phyloP scores from a whole-genome alignment of 352 stramenopile species.

The Pythium vanterpoolii region DNA sequence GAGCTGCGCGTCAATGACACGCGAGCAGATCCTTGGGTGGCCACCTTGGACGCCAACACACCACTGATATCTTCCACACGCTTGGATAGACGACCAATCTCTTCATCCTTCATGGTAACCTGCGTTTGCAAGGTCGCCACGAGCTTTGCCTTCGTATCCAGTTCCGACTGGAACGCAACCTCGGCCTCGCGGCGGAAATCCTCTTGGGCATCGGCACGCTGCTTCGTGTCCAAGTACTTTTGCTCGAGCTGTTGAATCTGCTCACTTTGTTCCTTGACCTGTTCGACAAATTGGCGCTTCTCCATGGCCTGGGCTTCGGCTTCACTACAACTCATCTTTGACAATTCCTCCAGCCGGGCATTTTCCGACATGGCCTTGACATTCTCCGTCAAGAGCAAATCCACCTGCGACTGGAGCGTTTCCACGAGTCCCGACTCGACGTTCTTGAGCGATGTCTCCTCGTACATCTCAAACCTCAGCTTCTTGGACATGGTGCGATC shows the following conservation, averaged over 20 bases:
- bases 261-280: conserved; percentile 26
- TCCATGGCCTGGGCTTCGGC: conserved; percentile 25
- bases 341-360: conserved; percentile 31
- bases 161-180: conserved; percentile 35
- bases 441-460: conserved; percentile 19
- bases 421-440: conserved; percentile 28
- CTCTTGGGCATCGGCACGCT: conserved; percentile 41
- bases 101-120: conserved; percentile 41
- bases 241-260: conserved; percentile 31
- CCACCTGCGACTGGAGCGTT: conserved; percentile 53
- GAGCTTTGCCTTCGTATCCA: conserved; percentile 32
- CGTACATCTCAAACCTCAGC: conserved; percentile 24
- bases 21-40: conserved; percentile 9
- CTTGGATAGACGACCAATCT: conserved; percentile 41
- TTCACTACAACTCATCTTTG: conserved; percentile 32
- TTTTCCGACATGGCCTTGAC: conserved; percentile 62
- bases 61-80: conserved; percentile 32
- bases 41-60: conserved; percentile 27
- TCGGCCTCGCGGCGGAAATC: conserved; percentile 49
- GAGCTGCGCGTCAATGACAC: conserved; percentile 1
- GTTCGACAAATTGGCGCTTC: conserved; percentile 19
- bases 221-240: conserved; percentile 35
- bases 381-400: conserved; percentile 59
- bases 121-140: conserved; percentile 35
- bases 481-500: conserved; percentile 18